These are phyloP conservation scores for Cynanchum wilfordii DNA, from an alignment of 257 asterid genomes.

Conservation along the genomic window DNA sequence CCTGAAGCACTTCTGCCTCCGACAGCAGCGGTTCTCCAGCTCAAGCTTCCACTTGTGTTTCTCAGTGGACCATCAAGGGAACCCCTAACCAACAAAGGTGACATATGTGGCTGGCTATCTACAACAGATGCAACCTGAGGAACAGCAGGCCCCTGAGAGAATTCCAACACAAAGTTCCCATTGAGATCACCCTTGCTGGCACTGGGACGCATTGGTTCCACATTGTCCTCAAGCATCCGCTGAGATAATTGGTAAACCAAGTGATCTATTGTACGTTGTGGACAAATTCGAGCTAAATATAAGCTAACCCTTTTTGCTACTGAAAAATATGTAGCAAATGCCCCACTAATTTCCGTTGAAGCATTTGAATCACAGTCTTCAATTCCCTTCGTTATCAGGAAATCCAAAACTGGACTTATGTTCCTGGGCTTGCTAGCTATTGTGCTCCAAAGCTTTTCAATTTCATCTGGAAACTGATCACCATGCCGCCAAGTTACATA, in stretches of 20 bases:
- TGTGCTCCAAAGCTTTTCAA: constrained; percentile 99
- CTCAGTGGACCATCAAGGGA: constrained; percentile 96
- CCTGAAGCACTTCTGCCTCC: constrained; percentile 99
- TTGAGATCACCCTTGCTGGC: constrained; percentile 66
- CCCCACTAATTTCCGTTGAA: constrained; percentile 99
- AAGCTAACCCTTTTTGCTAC: constrained; percentile 97
- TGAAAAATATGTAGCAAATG: constrained; percentile 95
- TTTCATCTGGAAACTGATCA: constrained; percentile 99
- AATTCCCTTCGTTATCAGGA: constrained; percentile 93
- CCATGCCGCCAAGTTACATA: constrained; percentile 99
- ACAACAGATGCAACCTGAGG: constrained; percentile 70
- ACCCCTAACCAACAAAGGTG: constrained; percentile 94
- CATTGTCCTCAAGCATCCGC: constrained; percentile 94
- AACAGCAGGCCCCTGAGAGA: constrained; percentile 84
- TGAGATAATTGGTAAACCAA: constrained; percentile 98
- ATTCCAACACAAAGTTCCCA: constrained; percentile 74
- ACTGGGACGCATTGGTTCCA: constrained; percentile 62
- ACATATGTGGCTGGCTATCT: constrained; percentile 97
- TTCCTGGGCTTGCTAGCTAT: constrained; percentile 96
- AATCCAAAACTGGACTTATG: constrained; percentile 92
- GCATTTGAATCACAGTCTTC: constrained; percentile 99
- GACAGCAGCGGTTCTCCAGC: constrained; percentile 98
- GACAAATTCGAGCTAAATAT: constrained; percentile 96
- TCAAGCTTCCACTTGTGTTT: constrained; percentile 92
- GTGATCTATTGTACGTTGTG: constrained; percentile 96